Evolutionary conservation across 2,329 filamentous ascomycete species (phyloP).

Genomic region (Calonectria fujianensis): DNA sequence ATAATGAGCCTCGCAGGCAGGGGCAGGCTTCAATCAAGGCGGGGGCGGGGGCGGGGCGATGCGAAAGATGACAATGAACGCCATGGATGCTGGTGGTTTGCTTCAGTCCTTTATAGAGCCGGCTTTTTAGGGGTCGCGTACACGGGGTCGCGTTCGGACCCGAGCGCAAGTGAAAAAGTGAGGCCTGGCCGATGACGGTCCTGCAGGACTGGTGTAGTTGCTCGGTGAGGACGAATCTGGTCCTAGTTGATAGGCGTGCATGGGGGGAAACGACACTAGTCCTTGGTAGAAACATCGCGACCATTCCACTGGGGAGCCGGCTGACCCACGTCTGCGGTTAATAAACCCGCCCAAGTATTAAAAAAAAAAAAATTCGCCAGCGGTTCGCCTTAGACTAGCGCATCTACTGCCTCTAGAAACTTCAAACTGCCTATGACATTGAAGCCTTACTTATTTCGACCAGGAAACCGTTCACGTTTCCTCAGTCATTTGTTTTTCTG

Average conservation of each 20-base stretch:
- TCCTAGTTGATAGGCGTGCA: background rate
- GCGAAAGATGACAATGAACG: background rate
- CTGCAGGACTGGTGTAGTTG: background rate
- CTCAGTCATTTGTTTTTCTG: background rate
- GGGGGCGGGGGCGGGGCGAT: constrained; percentile 11
- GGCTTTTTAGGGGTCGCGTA: background rate
- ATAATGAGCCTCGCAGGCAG: background rate
- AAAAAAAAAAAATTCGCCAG: background rate
- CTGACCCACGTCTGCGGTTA: constrained; percentile 26
- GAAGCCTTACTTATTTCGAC: background rate
- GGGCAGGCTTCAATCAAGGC: background rate
- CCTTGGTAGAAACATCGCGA: constrained; percentile 30
- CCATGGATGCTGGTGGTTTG: background rate
- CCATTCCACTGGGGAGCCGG: constrained; percentile 18
- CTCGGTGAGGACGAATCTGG: constrained; percentile 42
- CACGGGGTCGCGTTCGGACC: background rate
- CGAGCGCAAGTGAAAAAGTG: background rate
- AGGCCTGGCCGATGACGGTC: constrained; percentile 12
- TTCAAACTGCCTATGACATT: background rate
- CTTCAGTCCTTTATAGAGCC: constrained; percentile 25
- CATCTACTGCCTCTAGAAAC: too few species aligned
- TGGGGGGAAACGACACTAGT: background rate
- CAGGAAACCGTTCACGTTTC: background rate
- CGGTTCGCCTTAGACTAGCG: background rate
- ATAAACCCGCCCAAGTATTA: background rate